Evolutionary conservation across 306 rosid species (phyloP), one percentile per base, ranked within the genome.

Genomic region (Elaeagnus macrophylla): DNA sequence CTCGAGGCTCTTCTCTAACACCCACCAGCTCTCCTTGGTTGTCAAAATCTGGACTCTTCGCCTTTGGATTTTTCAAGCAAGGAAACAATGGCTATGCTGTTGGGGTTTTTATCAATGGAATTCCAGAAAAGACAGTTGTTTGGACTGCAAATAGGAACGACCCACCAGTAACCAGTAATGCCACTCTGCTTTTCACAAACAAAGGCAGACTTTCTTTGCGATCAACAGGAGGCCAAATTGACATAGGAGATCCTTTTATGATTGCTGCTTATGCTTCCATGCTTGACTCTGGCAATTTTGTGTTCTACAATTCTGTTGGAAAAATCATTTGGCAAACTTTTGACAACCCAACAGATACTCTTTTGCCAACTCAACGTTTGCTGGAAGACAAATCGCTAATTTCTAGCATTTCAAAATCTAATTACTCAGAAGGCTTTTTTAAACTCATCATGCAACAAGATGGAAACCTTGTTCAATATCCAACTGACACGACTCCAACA

Each of bases 31-130:
- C 70, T 37, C 17, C 67, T 12, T 71, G 76, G 76, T 9, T 14
- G 15, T 72, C 72, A 48, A 37, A 32, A 10, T 72, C 72, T 20
- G 65, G 72, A 37, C 55, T 66, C 12, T 66, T 48, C 46, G 77
- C 72, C 61, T 72, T 72, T 32, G 72, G 77, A 10, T 72, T 72
- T 41, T 51, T 49, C 57, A 3, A 38, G 49, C 17, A 66, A 61
- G 55, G 46, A 14, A 39, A 50, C 17, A n/a, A n/a, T n/a, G 72
- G 72, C 59, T 72, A 53, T 39, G 40, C 43, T 12, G 59, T 65
- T 11, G 64, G 68, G 8, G 10, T 66, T 40, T 37, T 66, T 48
- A 12, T 72, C 6, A 64, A 60, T 2, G 60, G 60, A 36, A 52
- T 67, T 14, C 73, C 62, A 2, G 10, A 39, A n/a, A 72, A 61